Base-by-base conservation (phyloP, 495 filamentous ascomycete species). In the Penicillium parvum region DNA sequence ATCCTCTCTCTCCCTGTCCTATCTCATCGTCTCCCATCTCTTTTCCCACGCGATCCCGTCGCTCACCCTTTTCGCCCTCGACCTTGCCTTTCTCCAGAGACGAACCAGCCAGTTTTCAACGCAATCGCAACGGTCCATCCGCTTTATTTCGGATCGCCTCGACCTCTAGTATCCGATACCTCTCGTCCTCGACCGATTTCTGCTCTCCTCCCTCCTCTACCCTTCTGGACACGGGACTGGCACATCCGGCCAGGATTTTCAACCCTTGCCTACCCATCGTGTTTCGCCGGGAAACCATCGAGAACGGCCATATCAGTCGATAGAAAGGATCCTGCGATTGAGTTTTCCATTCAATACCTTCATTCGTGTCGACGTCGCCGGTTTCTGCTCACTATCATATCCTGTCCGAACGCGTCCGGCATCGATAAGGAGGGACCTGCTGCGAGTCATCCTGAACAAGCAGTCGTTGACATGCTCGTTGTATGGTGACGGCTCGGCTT, bases 401-500 rank as follows among this genome's bases (percentile, higher is more conserved):
- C 15, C 39, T 14, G 20, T 15, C 30, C 25, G 18, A 37, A 47
- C 53, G 49, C 50, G 47, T 50, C 47, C 25, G 20, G 27, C 25
- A 25, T 39, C 33, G 19, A 30, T 23, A 40, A 41, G 17, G 28
- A 32, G 33, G 30, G 23, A 21, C 36, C 28, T 32, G 22, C 37
- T 22, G 28, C 15, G 15, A 15, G 19, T 14, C 11, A 15, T 8
- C 15, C 32, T 10, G 30, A 18, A 7, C 15, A 37, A 44, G 40
- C 19, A 30, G 21, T 47, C 43, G 53, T 45, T 61, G 64, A 68
- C 55, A 69, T 71, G 65, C 57, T 52, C 54, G 38, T 61, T 59
- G 58, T 49, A 53, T 49, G 50, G 47, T 63, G 52, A 61, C 49
- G 44, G 57, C 22, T 56, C 50, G 45, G 47, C 38, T 27, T 45